A percentile compares a stretch with the other conserved stretches of the same genome.
These are phyloP conservation scores for Salix viminalis DNA, from an alignment of 345 rosid genomes.

Conservation along the genomic window DNA sequence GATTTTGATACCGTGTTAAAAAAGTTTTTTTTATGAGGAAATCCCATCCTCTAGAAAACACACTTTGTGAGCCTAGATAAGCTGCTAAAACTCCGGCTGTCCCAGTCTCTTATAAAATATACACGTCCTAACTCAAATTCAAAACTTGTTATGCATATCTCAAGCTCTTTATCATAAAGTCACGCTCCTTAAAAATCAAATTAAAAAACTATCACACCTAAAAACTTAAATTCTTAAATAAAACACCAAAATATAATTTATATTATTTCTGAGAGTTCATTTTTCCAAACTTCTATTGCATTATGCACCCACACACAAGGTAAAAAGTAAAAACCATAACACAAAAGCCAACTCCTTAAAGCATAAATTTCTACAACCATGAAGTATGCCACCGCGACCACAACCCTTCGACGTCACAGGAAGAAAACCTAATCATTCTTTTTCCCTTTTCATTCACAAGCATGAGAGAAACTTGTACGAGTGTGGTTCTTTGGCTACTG, in stretches of 20 bases:
- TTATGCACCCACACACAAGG: constrained; percentile 1
- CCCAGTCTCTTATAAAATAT: too few species aligned
- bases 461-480: constrained; percentile 3
- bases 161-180: too few species aligned
- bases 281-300: neutral
- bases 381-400: neutral
- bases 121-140: too few species aligned
- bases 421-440: neutral
- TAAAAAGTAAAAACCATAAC: neutral
- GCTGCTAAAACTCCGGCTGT: too few species aligned
- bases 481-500: constrained; percentile 26
- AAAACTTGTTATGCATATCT: fast-evolving
- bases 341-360: neutral
- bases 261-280: neutral
- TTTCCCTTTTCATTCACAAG: constrained; percentile 9
- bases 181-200: too few species aligned
- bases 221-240: too few species aligned
- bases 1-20: too few species aligned
- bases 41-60: too few species aligned
- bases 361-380: neutral
- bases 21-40: too few species aligned
- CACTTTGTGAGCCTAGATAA: too few species aligned
- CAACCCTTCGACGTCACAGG: constrained; percentile 14
- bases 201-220: too few species aligned
- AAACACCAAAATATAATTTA: too few species aligned